phyloP scores from a whole-genome alignment of 2,329 filamentous ascomycete species.

The Xylaria sp. region DNA sequence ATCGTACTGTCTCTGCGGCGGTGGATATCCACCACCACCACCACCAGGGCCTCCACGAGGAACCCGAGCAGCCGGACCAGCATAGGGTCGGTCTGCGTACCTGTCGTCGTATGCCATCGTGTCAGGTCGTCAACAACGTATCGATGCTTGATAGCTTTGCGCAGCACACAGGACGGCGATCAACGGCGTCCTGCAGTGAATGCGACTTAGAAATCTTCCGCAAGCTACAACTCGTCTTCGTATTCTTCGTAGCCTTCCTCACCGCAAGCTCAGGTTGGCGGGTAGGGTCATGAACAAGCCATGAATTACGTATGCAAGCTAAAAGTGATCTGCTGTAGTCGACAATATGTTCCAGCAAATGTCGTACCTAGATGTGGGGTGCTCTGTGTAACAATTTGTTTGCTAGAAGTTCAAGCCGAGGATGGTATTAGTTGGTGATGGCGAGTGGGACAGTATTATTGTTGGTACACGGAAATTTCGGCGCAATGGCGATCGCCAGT shows the following conservation, averaged over 20 bases:
- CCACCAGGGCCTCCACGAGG: slow-evolving; percentile 48
- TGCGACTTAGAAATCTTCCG: neutral
- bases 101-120: slow-evolving; percentile 65
- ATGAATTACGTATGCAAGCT: slow-evolving; percentile 20
- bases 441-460: slow-evolving; percentile 18
- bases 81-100: slow-evolving; percentile 61
- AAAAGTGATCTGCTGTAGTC: slow-evolving; percentile 1
- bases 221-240: slow-evolving; percentile 14
- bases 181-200: slow-evolving; percentile 10
- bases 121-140: neutral
- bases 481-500: slow-evolving; percentile 54
- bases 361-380: neutral
- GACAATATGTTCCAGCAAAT: neutral
- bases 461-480: slow-evolving; percentile 50
- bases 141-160: neutral
- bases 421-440: slow-evolving; percentile 26
- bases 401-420: neutral
- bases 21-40: slow-evolving; percentile 43
- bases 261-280: slow-evolving; percentile 13
- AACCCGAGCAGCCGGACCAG: slow-evolving; percentile 57
- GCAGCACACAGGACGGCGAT: slow-evolving; percentile 26
- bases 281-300: slow-evolving; percentile 26
- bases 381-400: neutral
- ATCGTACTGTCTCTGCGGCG: slow-evolving; percentile 54
- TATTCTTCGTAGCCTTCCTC: slow-evolving; percentile 28